Evolutionary conservation across 1,139 yeast species (phyloP).

Genomic region (Torulaspora pretoriensis): DNA sequence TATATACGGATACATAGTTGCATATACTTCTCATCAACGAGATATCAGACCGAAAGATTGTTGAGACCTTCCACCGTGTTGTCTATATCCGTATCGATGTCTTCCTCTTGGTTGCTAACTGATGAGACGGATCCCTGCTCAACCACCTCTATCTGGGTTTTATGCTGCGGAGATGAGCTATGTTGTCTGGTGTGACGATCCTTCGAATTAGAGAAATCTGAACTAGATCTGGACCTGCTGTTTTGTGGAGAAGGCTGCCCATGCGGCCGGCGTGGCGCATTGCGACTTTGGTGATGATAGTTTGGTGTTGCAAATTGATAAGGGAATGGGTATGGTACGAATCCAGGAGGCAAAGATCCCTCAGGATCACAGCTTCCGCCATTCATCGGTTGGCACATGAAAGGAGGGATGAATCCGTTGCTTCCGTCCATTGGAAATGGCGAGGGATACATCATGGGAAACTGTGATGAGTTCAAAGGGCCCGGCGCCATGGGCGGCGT

Average conservation of each 20-base stretch:
- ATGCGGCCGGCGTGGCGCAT: background rate
- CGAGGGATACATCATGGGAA: conserved; percentile 14
- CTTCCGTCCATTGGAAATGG: conserved; percentile 13
- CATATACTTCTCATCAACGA: conserved; percentile 1
- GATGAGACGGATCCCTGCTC: background rate
- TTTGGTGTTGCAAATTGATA: conserved; percentile 8
- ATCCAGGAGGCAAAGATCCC: conserved; percentile 3
- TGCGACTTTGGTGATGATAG: background rate
- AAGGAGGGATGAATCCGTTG: conserved; percentile 9
- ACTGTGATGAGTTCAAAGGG: conserved; percentile 3
- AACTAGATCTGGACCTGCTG: background rate
- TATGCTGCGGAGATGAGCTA: background rate
- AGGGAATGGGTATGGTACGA: conserved; percentile 10
- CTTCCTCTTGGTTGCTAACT: background rate
- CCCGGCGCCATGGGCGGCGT: conserved; percentile 10
- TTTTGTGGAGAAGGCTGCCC: background rate
- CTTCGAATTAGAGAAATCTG: background rate
- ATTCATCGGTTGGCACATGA: conserved; percentile 12
- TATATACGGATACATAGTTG: conserved; percentile 5
- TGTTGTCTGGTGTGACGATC: background rate
- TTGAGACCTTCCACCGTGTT: conserved; percentile 5
- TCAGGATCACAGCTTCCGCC: conserved; percentile 7
- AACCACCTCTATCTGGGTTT: background rate
- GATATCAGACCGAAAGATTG: conserved; percentile 8
- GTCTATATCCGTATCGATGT: conserved; percentile 3